Evolutionary conservation across 1,284 basidiomycete species (phyloP).

Genomic region (Sporisorium scitamineum): DNA sequence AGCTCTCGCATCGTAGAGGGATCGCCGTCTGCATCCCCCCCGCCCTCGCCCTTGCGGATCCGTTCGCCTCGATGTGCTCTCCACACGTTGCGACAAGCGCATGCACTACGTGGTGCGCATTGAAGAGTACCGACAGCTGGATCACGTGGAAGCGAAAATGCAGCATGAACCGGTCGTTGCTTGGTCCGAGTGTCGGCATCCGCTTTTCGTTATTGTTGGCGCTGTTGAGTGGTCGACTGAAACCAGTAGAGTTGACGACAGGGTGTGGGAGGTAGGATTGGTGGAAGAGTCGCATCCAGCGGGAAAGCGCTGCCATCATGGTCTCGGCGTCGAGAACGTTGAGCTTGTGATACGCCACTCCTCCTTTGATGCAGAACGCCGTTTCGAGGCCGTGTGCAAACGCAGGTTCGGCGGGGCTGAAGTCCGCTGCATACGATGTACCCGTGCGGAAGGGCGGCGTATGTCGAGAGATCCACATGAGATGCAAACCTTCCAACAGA

Average conservation of each 20-base stretch:
- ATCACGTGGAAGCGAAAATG: slow-evolving; percentile 45
- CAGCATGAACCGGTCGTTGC: slow-evolving; percentile 45
- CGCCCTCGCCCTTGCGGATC: background rate
- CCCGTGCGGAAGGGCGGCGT: slow-evolving; percentile 32
- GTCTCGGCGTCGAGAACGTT: slow-evolving; percentile 26
- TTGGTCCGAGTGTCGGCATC: slow-evolving; percentile 32
- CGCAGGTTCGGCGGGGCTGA: slow-evolving; percentile 23
- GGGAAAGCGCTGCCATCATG: slow-evolving; percentile 37
- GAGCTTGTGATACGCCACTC: slow-evolving; percentile 21
- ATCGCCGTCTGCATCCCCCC: slow-evolving; percentile 16
- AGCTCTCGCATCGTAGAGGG: slow-evolving; percentile 34
- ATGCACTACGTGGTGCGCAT: slow-evolving; percentile 42
- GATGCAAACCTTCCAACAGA: slow-evolving; percentile 42
- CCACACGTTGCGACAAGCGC: slow-evolving; percentile 34
- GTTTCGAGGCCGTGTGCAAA: slow-evolving; percentile 21
- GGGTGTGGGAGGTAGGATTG: slow-evolving; percentile 36
- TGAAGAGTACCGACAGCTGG: slow-evolving; percentile 41
- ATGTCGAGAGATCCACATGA: slow-evolving; percentile 40
- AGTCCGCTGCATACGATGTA: slow-evolving; percentile 41
- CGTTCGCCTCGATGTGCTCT: slow-evolving; percentile 18
- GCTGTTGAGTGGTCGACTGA: slow-evolving; percentile 3
- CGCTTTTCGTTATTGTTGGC: slow-evolving; percentile 4
- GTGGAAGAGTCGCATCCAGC: slow-evolving; percentile 44
- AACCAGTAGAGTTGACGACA: slow-evolving; percentile 17
- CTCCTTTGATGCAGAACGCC: slow-evolving; percentile 23